phyloP scores from a whole-genome alignment of 208 protist species.

The Trypanosoma conorhini region DNA sequence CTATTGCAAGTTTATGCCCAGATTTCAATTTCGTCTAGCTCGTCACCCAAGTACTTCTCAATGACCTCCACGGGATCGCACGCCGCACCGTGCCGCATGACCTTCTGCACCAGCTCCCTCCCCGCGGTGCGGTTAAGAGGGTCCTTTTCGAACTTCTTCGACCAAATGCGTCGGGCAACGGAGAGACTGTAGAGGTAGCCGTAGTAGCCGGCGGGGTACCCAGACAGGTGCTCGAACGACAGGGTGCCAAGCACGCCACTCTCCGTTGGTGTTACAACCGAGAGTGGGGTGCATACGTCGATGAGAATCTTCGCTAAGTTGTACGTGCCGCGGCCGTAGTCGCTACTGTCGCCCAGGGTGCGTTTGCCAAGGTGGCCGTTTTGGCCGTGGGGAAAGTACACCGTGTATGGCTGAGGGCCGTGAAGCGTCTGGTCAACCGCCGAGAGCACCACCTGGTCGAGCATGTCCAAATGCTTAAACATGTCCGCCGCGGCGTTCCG shows the following conservation, averaged over 20 bases:
- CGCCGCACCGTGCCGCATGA: slow-evolving; percentile 86
- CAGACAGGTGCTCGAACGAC: slow-evolving; percentile 90
- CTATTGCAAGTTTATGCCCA: slow-evolving; percentile 54
- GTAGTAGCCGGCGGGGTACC: slow-evolving; percentile 93
- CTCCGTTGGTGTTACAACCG: slow-evolving; percentile 73
- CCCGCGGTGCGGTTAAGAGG: slow-evolving; percentile 88
- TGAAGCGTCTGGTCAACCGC: slow-evolving; percentile 88
- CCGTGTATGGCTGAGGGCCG: slow-evolving; percentile 84
- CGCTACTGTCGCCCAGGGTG: slow-evolving; percentile 70
- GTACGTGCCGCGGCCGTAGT: slow-evolving; percentile 77
- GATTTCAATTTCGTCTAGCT: slow-evolving; percentile 84
- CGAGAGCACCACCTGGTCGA: slow-evolving; percentile 89
- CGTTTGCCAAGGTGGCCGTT: slow-evolving; percentile 76
- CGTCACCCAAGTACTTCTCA: slow-evolving; percentile 79
- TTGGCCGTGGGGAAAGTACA: slow-evolving; percentile 82
- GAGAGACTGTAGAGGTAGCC: slow-evolving; percentile 92
- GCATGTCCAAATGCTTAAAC: slow-evolving; percentile 87
- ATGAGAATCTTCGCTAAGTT: slow-evolving; percentile 83
- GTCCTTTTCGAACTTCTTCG: slow-evolving; percentile 86
- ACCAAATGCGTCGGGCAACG: slow-evolving; percentile 88
- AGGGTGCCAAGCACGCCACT: slow-evolving; percentile 68
- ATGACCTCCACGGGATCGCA: slow-evolving; percentile 82
- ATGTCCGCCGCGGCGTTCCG: slow-evolving; percentile 83
- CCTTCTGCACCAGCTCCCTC: slow-evolving; percentile 75
- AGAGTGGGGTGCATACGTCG: slow-evolving; percentile 76